Evolutionary conservation across 2,329 filamentous ascomycete genomes (phyloP), one percentile per base, ranked within the genome.

Genomic region (Sarocladium oryzae): DNA sequence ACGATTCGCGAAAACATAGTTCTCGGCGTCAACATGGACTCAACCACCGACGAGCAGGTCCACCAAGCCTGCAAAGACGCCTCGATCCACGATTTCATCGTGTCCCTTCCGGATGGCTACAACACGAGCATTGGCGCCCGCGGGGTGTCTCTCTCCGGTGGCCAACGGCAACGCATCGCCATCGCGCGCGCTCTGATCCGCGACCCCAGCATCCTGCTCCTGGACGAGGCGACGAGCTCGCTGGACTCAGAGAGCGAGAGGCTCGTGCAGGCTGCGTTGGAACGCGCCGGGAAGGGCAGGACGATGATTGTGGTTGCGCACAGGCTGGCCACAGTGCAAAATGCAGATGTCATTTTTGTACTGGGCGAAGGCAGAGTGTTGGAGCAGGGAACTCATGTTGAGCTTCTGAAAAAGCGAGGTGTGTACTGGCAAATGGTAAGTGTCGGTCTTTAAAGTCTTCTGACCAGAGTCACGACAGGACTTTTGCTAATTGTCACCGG

Each of bases 261-360:
- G 62, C 69, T 81, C n/a, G 78, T 82, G 3, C 79, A 91, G 64
- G 72, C 71, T 1, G 85, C 86, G 0, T 81, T 91, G 60, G 84
- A 89, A 69, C 73, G 73, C 37, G 82, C 81, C 0, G 75, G 75
- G 2, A 73, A 74, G 56, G 78, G 78, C 2, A 69, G 78, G 7
- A 83, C 88, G 2, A 88, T 87, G 54, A 73, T 93, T 2, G 86
- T 86, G 2, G 86, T 93, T 10, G 88, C 88, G 1, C 88, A 92
- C 63, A 75, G 88, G 13, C 71, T 92, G 46, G 84, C 84, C 0
- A 92, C 86, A 11, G 82, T 91, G 18, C 86, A 88, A 64, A 85
- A 90, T 57, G 86, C 87, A 1, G 84, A 92, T 63, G 71, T 84
- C n/a, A 91, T 91, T 37, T 89, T 88, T 58, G 86, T 92, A 0